Percentiles rank a stretch among this genome's conserved stretches.
Conservation (phyloP, 2,329 filamentous ascomycete species). For the Myriosclerotinia duriaeana region DNA sequence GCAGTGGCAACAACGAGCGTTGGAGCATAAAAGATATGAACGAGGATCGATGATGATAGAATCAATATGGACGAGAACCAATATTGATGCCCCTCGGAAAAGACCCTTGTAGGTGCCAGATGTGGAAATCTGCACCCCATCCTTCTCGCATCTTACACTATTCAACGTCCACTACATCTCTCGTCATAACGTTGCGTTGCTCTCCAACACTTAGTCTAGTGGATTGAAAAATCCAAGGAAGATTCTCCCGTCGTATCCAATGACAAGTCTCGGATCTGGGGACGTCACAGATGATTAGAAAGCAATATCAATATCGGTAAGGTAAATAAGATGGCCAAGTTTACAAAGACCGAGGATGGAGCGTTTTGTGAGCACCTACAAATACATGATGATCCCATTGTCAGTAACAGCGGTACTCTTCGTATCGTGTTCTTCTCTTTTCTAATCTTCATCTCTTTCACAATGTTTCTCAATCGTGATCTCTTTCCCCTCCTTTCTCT, state of each 20-base stretch:
- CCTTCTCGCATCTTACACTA: background rate
- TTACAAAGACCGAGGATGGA: background rate
- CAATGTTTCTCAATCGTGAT: background rate
- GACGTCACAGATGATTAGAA: background rate
- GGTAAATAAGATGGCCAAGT: background rate
- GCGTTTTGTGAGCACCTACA: background rate
- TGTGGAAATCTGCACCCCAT: no score
- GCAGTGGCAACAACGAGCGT: no score
- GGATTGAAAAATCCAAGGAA: background rate
- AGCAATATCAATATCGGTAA: background rate
- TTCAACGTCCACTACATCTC: background rate
- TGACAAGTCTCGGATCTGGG: background rate
- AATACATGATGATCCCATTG: background rate
- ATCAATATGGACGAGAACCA: no score
- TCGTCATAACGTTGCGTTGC: background rate
- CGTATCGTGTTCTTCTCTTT: background rate
- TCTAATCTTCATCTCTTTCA: background rate
- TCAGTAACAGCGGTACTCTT: background rate
- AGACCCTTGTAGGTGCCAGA: no score
- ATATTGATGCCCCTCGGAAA: no score
- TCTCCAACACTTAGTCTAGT: background rate
- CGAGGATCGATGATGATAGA: no score
- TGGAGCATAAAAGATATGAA: no score
- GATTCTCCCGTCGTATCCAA: background rate
- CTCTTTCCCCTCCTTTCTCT: background rate